These are phyloP conservation scores for Zizania palustris DNA, from an alignment of 202 grass and related monocot species.

Conservation along the genomic window DNA sequence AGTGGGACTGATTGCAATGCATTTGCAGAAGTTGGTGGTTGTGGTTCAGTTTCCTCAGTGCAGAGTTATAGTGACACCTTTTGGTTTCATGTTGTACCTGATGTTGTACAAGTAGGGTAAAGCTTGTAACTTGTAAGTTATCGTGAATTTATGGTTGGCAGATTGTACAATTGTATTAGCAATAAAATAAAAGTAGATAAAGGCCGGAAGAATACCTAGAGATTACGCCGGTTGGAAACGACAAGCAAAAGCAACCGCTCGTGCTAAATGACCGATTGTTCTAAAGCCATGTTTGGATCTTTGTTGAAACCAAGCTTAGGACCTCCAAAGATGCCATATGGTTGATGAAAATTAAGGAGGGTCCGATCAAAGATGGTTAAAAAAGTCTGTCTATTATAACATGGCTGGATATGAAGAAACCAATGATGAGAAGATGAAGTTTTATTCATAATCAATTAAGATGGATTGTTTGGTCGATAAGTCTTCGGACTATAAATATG, in stretches of 20 bases:
- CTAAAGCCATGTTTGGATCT: too few species aligned
- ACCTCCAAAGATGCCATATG: too few species aligned
- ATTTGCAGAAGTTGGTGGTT: conserved; percentile 42
- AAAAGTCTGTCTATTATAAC: too few species aligned
- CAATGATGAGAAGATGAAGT: too few species aligned
- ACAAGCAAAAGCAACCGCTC: neutral
- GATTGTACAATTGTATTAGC: conserved; percentile 57
- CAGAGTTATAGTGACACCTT: conserved; percentile 51
- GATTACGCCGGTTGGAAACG: conserved; percentile 29
- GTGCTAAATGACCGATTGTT: neutral
- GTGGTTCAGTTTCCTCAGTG: conserved; percentile 33
- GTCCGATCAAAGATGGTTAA: too few species aligned
- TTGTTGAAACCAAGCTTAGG: too few species aligned
- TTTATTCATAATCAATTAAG: too few species aligned
- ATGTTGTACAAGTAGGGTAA: conserved; percentile 58
- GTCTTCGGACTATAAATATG: too few species aligned
- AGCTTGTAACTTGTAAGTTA: conserved; percentile 54
- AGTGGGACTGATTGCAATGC: conserved; percentile 31
- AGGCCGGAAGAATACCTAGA: conserved; percentile 25
- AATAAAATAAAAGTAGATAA: conserved; percentile 56
- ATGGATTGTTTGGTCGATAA: too few species aligned
- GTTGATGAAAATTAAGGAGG: too few species aligned
- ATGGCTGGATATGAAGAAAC: too few species aligned
- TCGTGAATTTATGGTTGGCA: conserved; percentile 52
- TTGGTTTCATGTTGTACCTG: conserved; percentile 27